Conservation (phyloP, 2,329 filamentous ascomycete species). For the Aspergillus tubingensis region DNA sequence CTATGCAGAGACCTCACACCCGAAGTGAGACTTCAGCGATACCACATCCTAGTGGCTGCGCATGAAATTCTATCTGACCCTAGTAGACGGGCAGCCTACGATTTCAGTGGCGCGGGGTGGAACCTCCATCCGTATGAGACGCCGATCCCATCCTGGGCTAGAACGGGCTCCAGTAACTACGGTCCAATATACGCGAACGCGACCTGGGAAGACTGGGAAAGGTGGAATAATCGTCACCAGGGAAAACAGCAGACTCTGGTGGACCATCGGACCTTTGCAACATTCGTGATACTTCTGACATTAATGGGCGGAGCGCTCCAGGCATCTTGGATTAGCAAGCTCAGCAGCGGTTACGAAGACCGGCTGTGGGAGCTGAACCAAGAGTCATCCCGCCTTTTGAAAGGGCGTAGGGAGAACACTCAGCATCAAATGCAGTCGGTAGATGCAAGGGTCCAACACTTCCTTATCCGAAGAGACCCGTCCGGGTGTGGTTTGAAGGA, state of each 20-base stretch:
- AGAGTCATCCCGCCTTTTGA: conserved; percentile 59
- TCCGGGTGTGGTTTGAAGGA: conserved; percentile 48
- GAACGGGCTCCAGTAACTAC: conserved; percentile 23
- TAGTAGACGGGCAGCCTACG: conserved; percentile 76
- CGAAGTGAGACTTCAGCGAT: conserved; percentile 75
- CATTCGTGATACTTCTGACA: conserved; percentile 69
- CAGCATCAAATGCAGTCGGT: conserved; percentile 49
- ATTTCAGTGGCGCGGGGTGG: conserved; percentile 82
- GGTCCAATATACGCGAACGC: conserved; percentile 69
- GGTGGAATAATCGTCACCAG: conserved; percentile 65
- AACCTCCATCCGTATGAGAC: conserved; percentile 46
- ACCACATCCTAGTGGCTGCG: conserved; percentile 82
- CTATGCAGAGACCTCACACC: conserved; percentile 55
- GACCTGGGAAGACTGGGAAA: conserved; percentile 98
- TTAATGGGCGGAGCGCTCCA: conserved; percentile 72
- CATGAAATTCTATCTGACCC: conserved; percentile 86
- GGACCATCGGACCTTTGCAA: conserved; percentile 76
- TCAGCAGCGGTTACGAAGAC: conserved; percentile 64
- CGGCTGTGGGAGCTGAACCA: conserved; percentile 67
- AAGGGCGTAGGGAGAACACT: conserved; percentile 54
- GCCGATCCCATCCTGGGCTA: conserved; percentile 23
- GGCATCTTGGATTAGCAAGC: conserved; percentile 66
- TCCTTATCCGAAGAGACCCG: conserved; percentile 72
- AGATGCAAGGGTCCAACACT: conserved; percentile 72
- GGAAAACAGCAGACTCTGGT: conserved; percentile 56